Conservation (phyloP, 192 early-diverging fungal genomes). For the Pilaira anomala region DNA sequence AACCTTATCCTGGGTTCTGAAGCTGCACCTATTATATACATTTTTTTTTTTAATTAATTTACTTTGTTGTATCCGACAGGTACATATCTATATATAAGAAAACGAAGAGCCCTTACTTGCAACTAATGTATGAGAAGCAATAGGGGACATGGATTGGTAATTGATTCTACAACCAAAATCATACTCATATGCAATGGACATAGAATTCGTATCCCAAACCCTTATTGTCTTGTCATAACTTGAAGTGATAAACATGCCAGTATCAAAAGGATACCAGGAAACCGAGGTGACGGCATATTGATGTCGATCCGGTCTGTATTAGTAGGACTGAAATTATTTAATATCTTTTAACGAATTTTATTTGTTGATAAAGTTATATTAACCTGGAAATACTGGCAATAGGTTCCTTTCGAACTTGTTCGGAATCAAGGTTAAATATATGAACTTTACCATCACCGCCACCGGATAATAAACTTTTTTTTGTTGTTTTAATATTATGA, state of each 20-base stretch:
- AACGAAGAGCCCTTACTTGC: slow-evolving; percentile 50
- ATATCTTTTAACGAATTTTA: not conserved
- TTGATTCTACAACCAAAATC: slow-evolving; percentile 66
- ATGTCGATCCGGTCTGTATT: slow-evolving; percentile 50
- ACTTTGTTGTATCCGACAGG: not conserved
- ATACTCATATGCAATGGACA: slow-evolving; percentile 71
- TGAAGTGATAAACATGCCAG: slow-evolving; percentile 77
- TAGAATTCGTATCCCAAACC: slow-evolving; percentile 76
- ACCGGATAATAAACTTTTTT: slow-evolving; percentile 56
- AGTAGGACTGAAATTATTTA: not conserved
- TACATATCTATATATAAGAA: not conserved
- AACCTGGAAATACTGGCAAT: slow-evolving; percentile 38
- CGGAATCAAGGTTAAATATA: slow-evolving; percentile 58
- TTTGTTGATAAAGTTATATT: not conserved
- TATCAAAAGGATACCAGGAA: slow-evolving; percentile 82
- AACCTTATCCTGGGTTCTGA: slow-evolving; percentile 67
- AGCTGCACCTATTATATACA: slow-evolving; percentile 50
- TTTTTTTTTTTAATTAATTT: not conserved
- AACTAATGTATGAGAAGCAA: slow-evolving; percentile 71
- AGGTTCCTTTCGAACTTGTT: slow-evolving; percentile 24
- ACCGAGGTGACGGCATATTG: slow-evolving; percentile 64
- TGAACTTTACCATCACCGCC: slow-evolving; percentile 57
- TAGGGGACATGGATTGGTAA: slow-evolving; percentile 70
- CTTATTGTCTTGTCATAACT: slow-evolving; percentile 76
- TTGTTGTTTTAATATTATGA: not conserved